Conservation (phyloP, 2,329 filamentous ascomycete species). For the Ceratocystis alfenasii region DNA sequence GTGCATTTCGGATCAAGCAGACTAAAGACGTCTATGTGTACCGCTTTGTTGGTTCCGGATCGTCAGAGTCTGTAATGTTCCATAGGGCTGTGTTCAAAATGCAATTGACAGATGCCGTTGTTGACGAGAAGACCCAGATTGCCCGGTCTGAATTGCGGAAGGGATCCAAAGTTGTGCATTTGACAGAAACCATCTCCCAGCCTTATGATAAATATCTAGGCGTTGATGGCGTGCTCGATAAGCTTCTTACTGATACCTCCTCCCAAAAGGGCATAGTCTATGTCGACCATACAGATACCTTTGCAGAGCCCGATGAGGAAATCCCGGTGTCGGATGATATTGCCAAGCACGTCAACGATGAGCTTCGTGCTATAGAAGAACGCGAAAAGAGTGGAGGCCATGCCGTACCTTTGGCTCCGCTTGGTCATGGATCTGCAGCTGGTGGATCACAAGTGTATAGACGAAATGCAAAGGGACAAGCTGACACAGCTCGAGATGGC, state of each 20-base stretch:
- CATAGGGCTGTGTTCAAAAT: constrained; percentile 70
- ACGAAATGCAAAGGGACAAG: not conserved
- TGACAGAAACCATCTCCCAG: not conserved
- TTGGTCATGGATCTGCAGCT: not conserved
- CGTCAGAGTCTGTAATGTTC: constrained; percentile 63
- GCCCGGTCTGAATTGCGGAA: constrained; percentile 48
- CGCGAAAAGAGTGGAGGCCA: constrained; percentile 8
- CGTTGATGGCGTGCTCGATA: constrained; percentile 28
- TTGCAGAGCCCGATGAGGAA: constrained; percentile 18
- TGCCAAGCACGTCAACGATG: constrained; percentile 6
- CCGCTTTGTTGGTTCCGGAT: constrained; percentile 64
- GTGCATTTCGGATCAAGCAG: constrained; percentile 78
- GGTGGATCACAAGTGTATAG: not conserved
- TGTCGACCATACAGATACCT: constrained; percentile 19
- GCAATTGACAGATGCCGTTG: constrained; percentile 64
- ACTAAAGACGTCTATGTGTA: constrained; percentile 73
- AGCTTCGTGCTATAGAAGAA: constrained; percentile 12
- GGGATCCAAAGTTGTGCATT: constrained; percentile 14
- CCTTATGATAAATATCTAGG: constrained; percentile 17
- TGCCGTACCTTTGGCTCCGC: not conserved
- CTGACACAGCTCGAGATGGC: not conserved
- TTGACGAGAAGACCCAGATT: constrained; percentile 71
- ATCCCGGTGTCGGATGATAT: constrained; percentile 16
- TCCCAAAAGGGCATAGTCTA: constrained; percentile 12
- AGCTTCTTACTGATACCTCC: constrained; percentile 34